Percentiles rank a stretch among this genome's conserved stretches.
These are phyloP conservation scores for Bipolaris cookei DNA, from an alignment of 2,329 filamentous ascomycete species.

Conservation along the genomic window DNA sequence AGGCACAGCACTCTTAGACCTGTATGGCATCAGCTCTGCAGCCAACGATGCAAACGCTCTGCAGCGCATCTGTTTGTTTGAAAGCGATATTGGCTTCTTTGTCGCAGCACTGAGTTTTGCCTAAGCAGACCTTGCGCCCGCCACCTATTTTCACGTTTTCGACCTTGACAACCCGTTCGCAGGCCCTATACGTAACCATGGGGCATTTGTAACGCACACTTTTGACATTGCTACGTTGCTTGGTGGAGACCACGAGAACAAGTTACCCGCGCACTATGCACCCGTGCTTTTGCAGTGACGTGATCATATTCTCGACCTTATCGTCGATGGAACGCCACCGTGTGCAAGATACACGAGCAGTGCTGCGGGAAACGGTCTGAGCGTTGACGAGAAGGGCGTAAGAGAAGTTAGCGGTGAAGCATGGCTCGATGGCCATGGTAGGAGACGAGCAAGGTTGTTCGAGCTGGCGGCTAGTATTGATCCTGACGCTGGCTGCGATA, in stretches of 20 bases:
- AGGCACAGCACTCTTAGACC: slow-evolving; percentile 1
- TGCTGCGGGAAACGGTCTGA: slow-evolving; percentile 7
- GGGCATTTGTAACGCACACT: slow-evolving; percentile 24
- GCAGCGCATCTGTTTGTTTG: slow-evolving; percentile 25
- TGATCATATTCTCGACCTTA: slow-evolving; percentile 21
- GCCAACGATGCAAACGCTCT: slow-evolving; percentile 16
- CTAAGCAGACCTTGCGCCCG: slow-evolving; percentile 10
- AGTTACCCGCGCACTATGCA: slow-evolving; percentile 15
- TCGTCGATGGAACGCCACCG: slow-evolving; percentile 13
- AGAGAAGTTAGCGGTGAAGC: slow-evolving; percentile 14
- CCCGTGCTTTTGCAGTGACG: slow-evolving; percentile 16
- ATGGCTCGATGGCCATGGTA: slow-evolving; percentile 14
- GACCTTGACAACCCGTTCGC: slow-evolving; percentile 25
- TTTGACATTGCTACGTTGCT: slow-evolving; percentile 27
- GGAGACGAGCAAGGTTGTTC: slow-evolving; percentile 17
- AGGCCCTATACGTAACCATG: slow-evolving; percentile 17
- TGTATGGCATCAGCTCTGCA: slow-evolving; percentile 5
- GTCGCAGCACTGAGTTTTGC: slow-evolving; percentile 19
- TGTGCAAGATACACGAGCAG: slow-evolving; percentile 13
- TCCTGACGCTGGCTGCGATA: slow-evolving; percentile 17
- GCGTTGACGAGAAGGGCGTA: slow-evolving; percentile 17
- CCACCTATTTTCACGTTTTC: slow-evolving; percentile 28
- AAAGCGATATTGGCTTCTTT: slow-evolving; percentile 29
- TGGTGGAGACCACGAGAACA: slow-evolving; percentile 22
- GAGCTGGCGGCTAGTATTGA: slow-evolving; percentile 17